Evolutionary conservation across 306 rosid genomes (phyloP).

Genomic region (Begonia peltatifolia): DNA sequence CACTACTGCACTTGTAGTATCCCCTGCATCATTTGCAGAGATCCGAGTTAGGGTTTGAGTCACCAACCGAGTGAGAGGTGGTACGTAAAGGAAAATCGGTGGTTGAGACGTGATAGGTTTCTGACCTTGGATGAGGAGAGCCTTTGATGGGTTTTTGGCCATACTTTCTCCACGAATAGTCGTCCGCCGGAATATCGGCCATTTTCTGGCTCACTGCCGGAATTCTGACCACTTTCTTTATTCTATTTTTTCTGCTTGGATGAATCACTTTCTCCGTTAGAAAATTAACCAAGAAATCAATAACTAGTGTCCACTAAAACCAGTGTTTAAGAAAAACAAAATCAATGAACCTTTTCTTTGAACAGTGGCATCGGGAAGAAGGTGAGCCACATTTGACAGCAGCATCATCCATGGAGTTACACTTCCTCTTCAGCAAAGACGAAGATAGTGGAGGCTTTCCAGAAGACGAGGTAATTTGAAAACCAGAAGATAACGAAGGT

Average conservation of each 20-base stretch:
- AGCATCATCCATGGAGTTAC: conserved; percentile 36
- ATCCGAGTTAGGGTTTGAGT: neutral
- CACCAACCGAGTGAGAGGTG: no score
- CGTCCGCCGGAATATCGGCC: conserved; percentile 79
- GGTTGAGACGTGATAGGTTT: no score
- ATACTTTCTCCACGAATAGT: conserved; percentile 73
- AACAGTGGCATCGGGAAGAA: conserved; percentile 54
- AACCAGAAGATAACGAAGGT: conserved; percentile 37
- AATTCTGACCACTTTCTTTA: conserved; percentile 48
- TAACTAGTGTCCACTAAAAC: neutral
- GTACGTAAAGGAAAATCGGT: no score
- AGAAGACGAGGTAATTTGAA: conserved; percentile 37
- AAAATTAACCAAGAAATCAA: neutral
- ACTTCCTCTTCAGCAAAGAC: conserved; percentile 42
- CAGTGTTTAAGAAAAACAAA: no score
- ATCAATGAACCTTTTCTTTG: conserved; percentile 41
- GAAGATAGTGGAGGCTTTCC: conserved; percentile 54
- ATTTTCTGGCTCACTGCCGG: conserved; percentile 54
- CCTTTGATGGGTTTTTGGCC: conserved; percentile 95
- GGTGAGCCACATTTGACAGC: conserved; percentile 35
- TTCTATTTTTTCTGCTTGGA: conserved; percentile 41
- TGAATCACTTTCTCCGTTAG: neutral
- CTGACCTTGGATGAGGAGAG: conserved; percentile 78
- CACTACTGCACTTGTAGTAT: conserved; percentile 70
- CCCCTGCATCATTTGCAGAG: conserved; percentile 30